A percentile compares a stretch with the other conserved stretches of the same genome.
Conservation (phyloP, 23 red algal genomes). For the Gracilariopsis chorda region DNA sequence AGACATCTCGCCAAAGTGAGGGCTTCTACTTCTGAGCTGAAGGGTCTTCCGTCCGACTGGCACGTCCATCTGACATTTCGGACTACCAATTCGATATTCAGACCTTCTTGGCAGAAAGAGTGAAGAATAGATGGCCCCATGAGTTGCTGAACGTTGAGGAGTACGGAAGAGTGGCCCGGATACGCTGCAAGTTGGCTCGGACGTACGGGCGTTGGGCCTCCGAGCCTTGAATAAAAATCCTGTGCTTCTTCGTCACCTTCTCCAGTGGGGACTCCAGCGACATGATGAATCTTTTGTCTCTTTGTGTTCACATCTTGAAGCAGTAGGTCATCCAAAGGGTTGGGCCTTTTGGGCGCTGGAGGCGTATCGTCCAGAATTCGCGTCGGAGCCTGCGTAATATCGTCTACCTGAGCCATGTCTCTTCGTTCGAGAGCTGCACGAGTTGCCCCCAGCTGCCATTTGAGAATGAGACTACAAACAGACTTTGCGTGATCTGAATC, state of each 20-base stretch:
- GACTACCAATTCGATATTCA: neutral
- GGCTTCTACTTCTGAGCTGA: neutral
- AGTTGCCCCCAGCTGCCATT: too few species aligned
- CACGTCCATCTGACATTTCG: neutral
- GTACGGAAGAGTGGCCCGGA: neutral
- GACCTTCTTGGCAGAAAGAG: neutral
- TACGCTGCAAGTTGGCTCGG: neutral
- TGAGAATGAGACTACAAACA: too few species aligned
- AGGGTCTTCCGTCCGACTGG: neutral
- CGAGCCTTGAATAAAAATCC: neutral
- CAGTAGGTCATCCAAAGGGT: too few species aligned
- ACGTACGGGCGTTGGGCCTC: neutral
- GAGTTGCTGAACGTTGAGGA: neutral
- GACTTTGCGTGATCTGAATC: too few species aligned
- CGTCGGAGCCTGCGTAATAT: too few species aligned
- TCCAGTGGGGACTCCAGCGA: too few species aligned
- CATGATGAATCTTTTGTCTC: too few species aligned
- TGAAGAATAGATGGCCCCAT: neutral
- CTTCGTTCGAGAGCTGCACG: too few species aligned
- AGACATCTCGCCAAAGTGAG: neutral
- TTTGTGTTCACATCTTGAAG: too few species aligned
- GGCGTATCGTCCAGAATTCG: too few species aligned
- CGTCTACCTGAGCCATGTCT: too few species aligned
- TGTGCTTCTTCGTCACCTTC: neutral
- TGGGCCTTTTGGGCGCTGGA: too few species aligned